phyloP scores from a whole-genome alignment of 2,329 filamentous ascomycete genomes.

The Aspergillus calidoustus region DNA sequence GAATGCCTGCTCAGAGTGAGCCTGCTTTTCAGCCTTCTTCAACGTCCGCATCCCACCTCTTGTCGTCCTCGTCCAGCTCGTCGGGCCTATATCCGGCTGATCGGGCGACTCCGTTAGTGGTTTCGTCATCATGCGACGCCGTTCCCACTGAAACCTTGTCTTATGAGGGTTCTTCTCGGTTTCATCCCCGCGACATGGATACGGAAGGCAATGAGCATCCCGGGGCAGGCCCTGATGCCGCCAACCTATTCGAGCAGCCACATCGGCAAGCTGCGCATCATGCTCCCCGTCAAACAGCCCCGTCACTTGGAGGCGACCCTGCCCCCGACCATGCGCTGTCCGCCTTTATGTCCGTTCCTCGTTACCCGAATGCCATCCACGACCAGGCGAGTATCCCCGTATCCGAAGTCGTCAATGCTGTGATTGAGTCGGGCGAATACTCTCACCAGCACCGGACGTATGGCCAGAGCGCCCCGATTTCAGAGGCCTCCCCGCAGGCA shows the following conservation, averaged over 20 bases:
- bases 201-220: slow-evolving; percentile 5
- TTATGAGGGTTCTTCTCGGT: slow-evolving; percentile 12
- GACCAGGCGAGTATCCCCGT: slow-evolving; percentile 28
- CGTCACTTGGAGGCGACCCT: neutral
- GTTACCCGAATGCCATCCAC: slow-evolving; percentile 30
- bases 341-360: slow-evolving; percentile 36
- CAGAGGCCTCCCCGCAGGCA: slow-evolving; percentile 19
- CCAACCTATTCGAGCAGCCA: neutral
- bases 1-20: slow-evolving; percentile 24
- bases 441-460: slow-evolving; percentile 6
- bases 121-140: slow-evolving; percentile 22
- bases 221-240: neutral
- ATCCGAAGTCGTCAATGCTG: slow-evolving; percentile 36
- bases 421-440: slow-evolving; percentile 24
- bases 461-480: neutral
- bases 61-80: slow-evolving; percentile 6
- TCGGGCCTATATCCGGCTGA: slow-evolving; percentile 15
- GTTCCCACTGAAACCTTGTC: slow-evolving; percentile 16
- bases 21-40: slow-evolving; percentile 19
- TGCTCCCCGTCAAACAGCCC: neutral
- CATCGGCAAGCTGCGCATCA: neutral
- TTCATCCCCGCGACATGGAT: slow-evolving; percentile 11
- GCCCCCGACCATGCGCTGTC: slow-evolving; percentile 26
- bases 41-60: slow-evolving; percentile 11
- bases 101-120: slow-evolving; percentile 12